Conservation (phyloP, 345 rosid genomes). For the Dovyalis caffra region DNA sequence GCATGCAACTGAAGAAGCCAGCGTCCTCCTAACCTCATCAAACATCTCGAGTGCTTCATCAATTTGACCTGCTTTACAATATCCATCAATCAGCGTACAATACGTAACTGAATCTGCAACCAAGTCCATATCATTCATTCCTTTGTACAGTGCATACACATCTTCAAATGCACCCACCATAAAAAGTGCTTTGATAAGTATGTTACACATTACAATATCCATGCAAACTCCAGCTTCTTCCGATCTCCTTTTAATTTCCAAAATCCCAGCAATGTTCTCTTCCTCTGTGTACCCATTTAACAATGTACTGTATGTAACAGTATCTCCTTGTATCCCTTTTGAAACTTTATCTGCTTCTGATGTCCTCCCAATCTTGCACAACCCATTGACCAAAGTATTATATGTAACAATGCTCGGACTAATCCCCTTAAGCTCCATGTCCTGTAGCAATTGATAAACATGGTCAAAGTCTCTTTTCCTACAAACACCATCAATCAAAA, state of each 20-base stretch:
- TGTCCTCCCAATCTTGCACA: constrained; percentile 68
- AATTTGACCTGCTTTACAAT: constrained; percentile 53
- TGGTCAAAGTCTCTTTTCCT: constrained; percentile 49
- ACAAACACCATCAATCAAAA: constrained; percentile 72
- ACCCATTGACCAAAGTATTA: constrained; percentile 62
- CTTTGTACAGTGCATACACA: constrained; percentile 53
- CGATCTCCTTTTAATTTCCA: constrained; percentile 50
- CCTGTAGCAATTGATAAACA: constrained; percentile 52
- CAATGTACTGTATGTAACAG: constrained; percentile 58
- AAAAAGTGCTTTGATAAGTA: constrained; percentile 65
- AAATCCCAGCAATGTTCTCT: constrained; percentile 47
- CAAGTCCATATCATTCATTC: constrained; percentile 59
- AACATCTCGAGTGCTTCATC: constrained; percentile 77
- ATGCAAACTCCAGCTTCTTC: constrained; percentile 46
- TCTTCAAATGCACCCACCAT: constrained; percentile 76
- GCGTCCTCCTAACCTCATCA: constrained; percentile 59
- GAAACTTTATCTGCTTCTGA: constrained; percentile 64
- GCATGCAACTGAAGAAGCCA: constrained; percentile 51
- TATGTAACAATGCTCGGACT: constrained; percentile 52
- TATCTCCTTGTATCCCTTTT: constrained; percentile 56
- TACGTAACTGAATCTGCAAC: constrained; percentile 57
- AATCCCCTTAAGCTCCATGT: constrained; percentile 72
- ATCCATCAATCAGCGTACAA: constrained; percentile 50
- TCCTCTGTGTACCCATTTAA: constrained; percentile 64
- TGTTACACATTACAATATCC: constrained; percentile 73